Evolutionary conservation across 371 early-diverging fungal genomes (phyloP), one percentile per base, ranked within the genome.

Genomic region (Syncephalastrum racemosum): DNA sequence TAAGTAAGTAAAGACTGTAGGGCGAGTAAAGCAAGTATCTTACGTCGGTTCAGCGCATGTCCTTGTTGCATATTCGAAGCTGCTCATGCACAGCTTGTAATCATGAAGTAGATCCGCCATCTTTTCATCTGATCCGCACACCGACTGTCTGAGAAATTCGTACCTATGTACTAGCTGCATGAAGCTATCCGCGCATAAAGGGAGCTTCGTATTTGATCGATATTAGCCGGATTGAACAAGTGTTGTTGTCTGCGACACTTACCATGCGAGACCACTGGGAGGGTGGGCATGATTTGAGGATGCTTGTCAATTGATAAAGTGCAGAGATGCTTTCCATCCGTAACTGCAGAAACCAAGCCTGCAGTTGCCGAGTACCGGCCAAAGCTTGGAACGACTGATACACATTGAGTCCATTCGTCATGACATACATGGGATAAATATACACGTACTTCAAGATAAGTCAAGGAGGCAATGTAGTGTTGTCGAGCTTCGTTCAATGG

Each of bases 311-410:
- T 5, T 50, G 48, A 25, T 69, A 59, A 14, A 72, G 56, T 0
- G 54, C 46, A 24, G 50, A 54, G 16, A 72, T 47, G 57, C 68
- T 64, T 20, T 77, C 73, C 67, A 72, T 70, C 5, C 78, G 64
- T 12, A 74, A 44, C 19, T 68, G 70, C 20, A 70, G 53, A 54
- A 64, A 74, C 66, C 73, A 67, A 4, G 27, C 49, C 46, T 69
- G 71, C 4, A 63, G 56, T 4, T 44, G 20, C 18, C 60, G 25
- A 15, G 62, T 48, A n/a, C 65, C 60, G 0, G 53, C 56, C 22
- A 74, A 55, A 2, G 67, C 64, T 51, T 64, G 59, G 39, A 74
- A 63, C 18, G 70, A 66, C 69, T 74, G 50, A 1, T 19, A 19
- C 39, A 53, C 27, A 14, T 3, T 56, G 39, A 2, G 53, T 54